Evolutionary conservation across 1,284 basidiomycete genomes (phyloP), one percentile per base, ranked within the genome.

Genomic region (Cutaneotrichosporon mucoides): DNA sequence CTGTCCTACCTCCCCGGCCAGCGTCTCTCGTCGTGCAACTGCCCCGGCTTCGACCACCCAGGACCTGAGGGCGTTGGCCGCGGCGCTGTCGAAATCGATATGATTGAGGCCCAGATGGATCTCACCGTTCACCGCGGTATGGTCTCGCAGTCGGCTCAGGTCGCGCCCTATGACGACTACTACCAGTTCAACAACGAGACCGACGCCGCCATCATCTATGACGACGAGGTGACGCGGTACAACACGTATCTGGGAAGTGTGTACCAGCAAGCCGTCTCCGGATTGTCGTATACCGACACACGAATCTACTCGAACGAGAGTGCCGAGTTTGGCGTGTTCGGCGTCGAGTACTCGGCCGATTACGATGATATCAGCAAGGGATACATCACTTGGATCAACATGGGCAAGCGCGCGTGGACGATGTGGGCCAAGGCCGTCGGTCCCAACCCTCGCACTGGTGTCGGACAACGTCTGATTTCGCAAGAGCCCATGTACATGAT

Each of bases 221-320:
- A 79, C 54, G 47, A 63, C 4, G 57, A 79, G 15, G 83, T 86
- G 16, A 82, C 83, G 2, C 78, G 86, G 58, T 83, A 81, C 68
- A 94, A 94, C 76, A 60, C 77, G 3, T 95, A 93, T 76, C 84
- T 81, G 54, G 92, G 92, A 33, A 88, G 87, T 37, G 72, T 79
- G 11, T 90, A 82, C 73, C 92, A 95, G 75, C 88, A 95, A 76
- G 88, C 89, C 34, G 72, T 88, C 16, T 89, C 87, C 2, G 85
- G 83, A 8, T 65, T 89, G 50, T 82, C 83, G 13, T 79, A 80
- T 61, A 80, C 88, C 57, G 79, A 59, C 10, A 59, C 44, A 2
- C 83, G 51, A 15, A 56, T 83, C 53, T 90, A 90, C 66, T 72
- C 79, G 45, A 69, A 68, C 46, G 55, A 63, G 53, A 47, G 55